phyloP scores from a whole-genome alignment of 2,329 filamentous ascomycete species.

The Aotearoamyces nothofagi region DNA sequence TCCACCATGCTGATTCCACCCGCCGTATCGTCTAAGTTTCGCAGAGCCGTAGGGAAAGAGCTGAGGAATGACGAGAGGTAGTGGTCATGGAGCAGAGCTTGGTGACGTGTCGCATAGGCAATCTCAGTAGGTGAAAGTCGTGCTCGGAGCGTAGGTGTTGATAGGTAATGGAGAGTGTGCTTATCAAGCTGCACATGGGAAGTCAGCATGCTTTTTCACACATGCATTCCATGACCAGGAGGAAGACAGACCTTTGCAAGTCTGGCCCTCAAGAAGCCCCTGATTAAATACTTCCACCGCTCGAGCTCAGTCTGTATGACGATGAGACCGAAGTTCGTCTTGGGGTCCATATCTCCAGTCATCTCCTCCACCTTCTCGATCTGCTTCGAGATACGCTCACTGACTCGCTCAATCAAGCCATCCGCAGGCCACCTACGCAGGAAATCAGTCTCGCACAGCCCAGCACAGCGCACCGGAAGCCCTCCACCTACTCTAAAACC shows the following conservation, averaged over 20 bases:
- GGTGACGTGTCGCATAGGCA: conserved; percentile 72
- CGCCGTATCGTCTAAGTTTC: conserved; percentile 78
- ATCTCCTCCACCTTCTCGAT: conserved; percentile 60
- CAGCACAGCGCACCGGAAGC: not conserved
- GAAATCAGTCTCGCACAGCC: conserved; percentile 4
- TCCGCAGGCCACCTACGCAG: conserved; percentile 44
- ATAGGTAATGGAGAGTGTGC: conserved; percentile 60
- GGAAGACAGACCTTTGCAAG: conserved; percentile 56
- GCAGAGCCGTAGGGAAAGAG: conserved; percentile 63
- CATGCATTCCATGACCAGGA: not conserved
- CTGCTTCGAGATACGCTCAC: conserved; percentile 53
- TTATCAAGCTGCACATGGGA: conserved; percentile 47
- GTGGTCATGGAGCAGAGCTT: conserved; percentile 70
- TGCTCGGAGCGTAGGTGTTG: conserved; percentile 32
- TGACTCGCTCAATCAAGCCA: conserved; percentile 67
- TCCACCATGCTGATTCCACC: conserved; percentile 91
- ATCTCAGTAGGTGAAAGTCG: conserved; percentile 66
- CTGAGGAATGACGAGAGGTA: conserved; percentile 75
- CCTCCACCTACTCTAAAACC: conserved; percentile 52
- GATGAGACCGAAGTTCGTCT: conserved; percentile 83
- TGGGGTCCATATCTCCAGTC: conserved; percentile 76
- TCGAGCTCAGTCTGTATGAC: conserved; percentile 95
- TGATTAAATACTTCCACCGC: conserved; percentile 79
- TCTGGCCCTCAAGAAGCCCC: conserved; percentile 69
- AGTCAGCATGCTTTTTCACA: not conserved